Percentiles rank a stretch among this genome's conserved stretches.
These are phyloP conservation scores for Saccharomyces hybrid DNA, from an alignment of 1,139 yeast genomes.

Conservation along the genomic window DNA sequence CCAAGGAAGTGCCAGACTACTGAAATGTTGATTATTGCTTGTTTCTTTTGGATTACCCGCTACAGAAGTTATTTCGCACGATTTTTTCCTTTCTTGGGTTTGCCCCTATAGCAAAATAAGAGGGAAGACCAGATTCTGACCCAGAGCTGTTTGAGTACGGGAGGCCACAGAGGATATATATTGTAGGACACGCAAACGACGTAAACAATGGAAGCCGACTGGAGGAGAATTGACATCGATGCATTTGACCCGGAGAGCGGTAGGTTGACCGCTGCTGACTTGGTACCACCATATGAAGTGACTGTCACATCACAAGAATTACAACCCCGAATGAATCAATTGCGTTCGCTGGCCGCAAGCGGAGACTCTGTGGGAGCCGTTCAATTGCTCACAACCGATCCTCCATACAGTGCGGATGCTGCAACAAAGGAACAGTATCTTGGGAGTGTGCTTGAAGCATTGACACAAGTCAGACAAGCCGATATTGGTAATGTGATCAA, in stretches of 20 bases:
- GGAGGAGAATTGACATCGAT: constrained; percentile 87
- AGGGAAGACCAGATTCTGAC: neutral
- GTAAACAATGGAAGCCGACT: constrained; percentile 31
- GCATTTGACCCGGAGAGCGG: constrained; percentile 74
- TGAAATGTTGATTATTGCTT: neutral
- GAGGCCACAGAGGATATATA: neutral
- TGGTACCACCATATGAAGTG: constrained; percentile 44
- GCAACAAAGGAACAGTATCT: constrained; percentile 34
- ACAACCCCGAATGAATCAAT: constrained; percentile 46
- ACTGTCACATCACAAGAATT: constrained; percentile 47
- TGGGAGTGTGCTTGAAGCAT: constrained; percentile 63
- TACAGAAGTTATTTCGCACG: neutral
- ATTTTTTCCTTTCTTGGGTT: neutral
- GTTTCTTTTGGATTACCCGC: neutral
- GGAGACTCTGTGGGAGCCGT: constrained; percentile 71
- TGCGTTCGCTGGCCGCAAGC: constrained; percentile 56
- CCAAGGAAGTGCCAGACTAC: neutral
- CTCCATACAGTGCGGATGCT: constrained; percentile 77
- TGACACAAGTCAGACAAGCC: constrained; percentile 65
- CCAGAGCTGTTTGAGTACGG: neutral
- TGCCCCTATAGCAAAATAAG: neutral
- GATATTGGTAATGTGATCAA: constrained; percentile 61
- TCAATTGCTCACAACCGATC: constrained; percentile 52
- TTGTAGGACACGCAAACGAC: neutral
- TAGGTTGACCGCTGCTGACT: constrained; percentile 55